Conservation (phyloP, 768 basidiomycete genomes). For the Boletus bicolor region DNA sequence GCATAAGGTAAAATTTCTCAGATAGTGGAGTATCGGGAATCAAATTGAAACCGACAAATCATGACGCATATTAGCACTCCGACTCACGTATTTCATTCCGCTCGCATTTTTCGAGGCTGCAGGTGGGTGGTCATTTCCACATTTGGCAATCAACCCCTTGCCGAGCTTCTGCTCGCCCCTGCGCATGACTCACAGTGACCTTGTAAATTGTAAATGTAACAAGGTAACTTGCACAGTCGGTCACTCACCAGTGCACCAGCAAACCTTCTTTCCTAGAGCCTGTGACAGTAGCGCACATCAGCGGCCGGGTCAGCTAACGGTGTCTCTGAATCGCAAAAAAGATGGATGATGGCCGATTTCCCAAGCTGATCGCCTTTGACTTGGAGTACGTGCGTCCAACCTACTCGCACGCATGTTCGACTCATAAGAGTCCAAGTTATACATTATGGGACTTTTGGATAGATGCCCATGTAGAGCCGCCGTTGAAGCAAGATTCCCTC, state of each 20-base stretch:
- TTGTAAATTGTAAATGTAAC: no score
- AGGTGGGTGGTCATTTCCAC: no score
- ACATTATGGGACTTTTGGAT: conserved; percentile 89
- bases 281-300: neutral
- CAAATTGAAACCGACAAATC: no score
- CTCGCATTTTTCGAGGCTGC: no score
- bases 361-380: conserved; percentile 75
- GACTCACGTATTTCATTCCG: no score
- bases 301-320: neutral
- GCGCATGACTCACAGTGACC: no score
- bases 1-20: no score
- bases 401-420: neutral
- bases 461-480: conserved; percentile 68
- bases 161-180: no score
- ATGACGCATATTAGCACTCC: no score
- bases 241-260: neutral
- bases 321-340: neutral
- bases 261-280: neutral
- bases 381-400: conserved; percentile 57
- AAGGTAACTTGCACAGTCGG: neutral
- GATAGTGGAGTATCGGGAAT: no score
- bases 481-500: conserved; percentile 44
- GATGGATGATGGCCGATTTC: conserved; percentile 36
- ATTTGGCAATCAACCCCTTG: no score
- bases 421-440: conserved; percentile 47